phyloP scores from a whole-genome alignment of 345 rosid genomes.

The Durio zibethinus region DNA sequence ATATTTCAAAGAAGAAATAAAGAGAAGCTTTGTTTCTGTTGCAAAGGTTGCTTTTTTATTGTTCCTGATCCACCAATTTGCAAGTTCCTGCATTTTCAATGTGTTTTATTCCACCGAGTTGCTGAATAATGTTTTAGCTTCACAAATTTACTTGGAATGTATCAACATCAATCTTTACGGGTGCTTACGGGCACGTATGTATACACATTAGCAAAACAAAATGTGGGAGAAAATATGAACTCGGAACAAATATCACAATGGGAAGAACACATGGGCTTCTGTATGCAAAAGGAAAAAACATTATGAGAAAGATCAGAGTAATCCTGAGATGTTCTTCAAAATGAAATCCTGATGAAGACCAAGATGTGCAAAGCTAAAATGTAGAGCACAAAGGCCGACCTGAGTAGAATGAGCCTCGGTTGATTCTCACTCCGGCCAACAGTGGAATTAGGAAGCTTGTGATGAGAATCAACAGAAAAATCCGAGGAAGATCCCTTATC shows the following conservation, averaged over 20 bases:
- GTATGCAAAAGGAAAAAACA: background rate
- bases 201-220: background rate
- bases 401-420: conserved; percentile 64
- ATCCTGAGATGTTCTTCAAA: conserved; percentile 44
- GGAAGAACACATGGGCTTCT: background rate
- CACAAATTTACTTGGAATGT: background rate
- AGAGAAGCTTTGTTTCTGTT: background rate
- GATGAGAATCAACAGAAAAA: conserved; percentile 36
- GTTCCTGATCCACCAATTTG: background rate
- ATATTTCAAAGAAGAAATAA: background rate
- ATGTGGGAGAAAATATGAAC: background rate
- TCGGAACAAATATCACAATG: background rate
- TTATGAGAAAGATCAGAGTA: conserved; percentile 5
- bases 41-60: no score
- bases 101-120: background rate
- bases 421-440: conserved; percentile 55
- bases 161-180: background rate
- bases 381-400: conserved; percentile 88
- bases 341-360: conserved; percentile 87
- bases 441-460: conserved; percentile 55
- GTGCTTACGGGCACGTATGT: background rate
- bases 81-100: background rate
- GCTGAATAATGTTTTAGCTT: background rate
- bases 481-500: conserved; percentile 58
- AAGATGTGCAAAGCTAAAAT: conserved; percentile 65